These are phyloP conservation scores for Cladosporium sp. DNA, from an alignment of 2,329 filamentous ascomycete species.

Conservation along the genomic window DNA sequence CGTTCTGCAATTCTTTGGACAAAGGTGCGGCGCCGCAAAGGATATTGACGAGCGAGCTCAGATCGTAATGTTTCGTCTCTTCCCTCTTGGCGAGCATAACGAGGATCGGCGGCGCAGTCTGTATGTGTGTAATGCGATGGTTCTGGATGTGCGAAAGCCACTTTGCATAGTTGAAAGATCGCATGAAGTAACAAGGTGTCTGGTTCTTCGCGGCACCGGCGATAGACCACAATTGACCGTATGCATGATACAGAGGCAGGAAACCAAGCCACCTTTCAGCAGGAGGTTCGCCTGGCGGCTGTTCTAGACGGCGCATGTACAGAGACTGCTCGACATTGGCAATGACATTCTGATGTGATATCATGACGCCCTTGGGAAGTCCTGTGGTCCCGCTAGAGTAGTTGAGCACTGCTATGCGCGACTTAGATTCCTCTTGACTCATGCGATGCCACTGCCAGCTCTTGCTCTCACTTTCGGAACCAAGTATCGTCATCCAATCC, in stretches of 20 bases:
- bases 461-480: slow-evolving; percentile 50
- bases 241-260: slow-evolving; percentile 33
- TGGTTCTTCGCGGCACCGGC: slow-evolving; percentile 29
- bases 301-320: slow-evolving; percentile 35
- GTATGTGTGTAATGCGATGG: slow-evolving; percentile 69
- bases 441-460: slow-evolving; percentile 63
- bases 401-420: slow-evolving; percentile 77
- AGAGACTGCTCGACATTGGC: slow-evolving; percentile 54
- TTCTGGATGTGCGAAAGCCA: slow-evolving; percentile 34
- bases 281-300: slow-evolving; percentile 16
- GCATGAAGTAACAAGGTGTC: slow-evolving; percentile 35
- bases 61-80: slow-evolving; percentile 71
- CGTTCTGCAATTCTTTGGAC: slow-evolving; percentile 72
- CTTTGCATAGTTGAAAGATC: slow-evolving; percentile 30
- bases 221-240: slow-evolving; percentile 36
- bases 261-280: slow-evolving; percentile 34
- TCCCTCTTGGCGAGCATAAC: slow-evolving; percentile 77
- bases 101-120: slow-evolving; percentile 80
- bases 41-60: slow-evolving; percentile 74
- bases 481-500: slow-evolving; percentile 43
- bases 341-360: slow-evolving; percentile 78
- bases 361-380: slow-evolving; percentile 83
- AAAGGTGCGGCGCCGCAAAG: slow-evolving; percentile 85
- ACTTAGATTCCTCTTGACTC: slow-evolving; percentile 60
- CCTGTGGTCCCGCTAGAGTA: slow-evolving; percentile 91